A percentile compares a stretch with the other conserved stretches of the same genome.
These are phyloP conservation scores for Cadophora luteo-olivacea DNA, from an alignment of 2,329 filamentous ascomycete genomes.

Conservation along the genomic window DNA sequence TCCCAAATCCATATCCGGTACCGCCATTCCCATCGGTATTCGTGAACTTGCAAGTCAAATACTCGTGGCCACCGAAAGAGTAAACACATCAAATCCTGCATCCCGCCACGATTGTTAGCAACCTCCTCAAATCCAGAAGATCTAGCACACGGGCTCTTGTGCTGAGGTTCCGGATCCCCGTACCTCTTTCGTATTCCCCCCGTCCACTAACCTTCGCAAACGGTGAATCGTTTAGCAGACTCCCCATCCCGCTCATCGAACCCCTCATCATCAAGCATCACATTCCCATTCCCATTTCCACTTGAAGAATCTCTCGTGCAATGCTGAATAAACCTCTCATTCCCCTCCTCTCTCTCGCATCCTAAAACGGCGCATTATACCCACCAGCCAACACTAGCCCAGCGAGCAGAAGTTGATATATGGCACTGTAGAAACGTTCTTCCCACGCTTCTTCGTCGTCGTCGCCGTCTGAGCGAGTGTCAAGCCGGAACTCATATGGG, in stretches of 20 bases:
- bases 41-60: background rate
- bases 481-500: background rate
- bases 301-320: background rate
- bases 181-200: background rate
- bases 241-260: background rate
- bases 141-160: background rate
- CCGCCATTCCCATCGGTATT: background rate
- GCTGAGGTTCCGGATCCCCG: background rate
- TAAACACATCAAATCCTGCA: background rate
- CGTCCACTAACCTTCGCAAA: constrained; percentile 6
- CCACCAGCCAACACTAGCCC: background rate
- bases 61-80: background rate
- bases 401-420: constrained; percentile 4
- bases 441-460: background rate
- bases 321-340: background rate
- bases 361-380: constrained; percentile 3
- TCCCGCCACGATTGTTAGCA: background rate
- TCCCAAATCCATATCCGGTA: background rate
- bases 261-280: background rate
- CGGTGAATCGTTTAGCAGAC: background rate
- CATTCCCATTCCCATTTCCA: no score
- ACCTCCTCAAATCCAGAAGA: background rate
- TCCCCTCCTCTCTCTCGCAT: background rate
- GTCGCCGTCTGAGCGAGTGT: no score
- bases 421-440: background rate